Evolutionary conservation across 2,329 filamentous ascomycete species (phyloP), one percentile per base, ranked within the genome.

Genomic region (Apiospora hydei): DNA sequence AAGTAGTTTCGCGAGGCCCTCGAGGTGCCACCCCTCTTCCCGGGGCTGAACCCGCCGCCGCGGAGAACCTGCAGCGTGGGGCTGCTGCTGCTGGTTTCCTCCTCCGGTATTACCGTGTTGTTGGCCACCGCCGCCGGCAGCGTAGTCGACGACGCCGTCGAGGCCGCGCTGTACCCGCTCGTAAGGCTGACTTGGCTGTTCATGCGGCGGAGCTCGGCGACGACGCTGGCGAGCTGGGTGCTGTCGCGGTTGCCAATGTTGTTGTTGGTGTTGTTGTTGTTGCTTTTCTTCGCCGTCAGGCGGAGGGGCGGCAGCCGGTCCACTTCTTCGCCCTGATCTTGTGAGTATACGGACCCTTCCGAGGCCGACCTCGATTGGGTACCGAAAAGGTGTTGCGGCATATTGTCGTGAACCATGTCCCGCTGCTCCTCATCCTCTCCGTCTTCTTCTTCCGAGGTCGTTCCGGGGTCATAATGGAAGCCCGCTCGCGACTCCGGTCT

Each of bases 121-220:
- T 30, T 30, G 26, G 26, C 26, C 26, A 41, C 7, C 43, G 43
- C 11, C 43, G 30, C 11, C 21, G 18, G 34, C 57, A 64, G 34
- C 34, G 57, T 64, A 2, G 4, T 41, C 18, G 34, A 64, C 34
- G 57, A 64, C 34, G 57, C 34, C 34, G 57, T 64, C 8, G 57
- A 64, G 10, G 57, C 21, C 21, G 10, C 78, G 80, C 85, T 87
- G 71, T 83, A 81, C 2, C 83, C 81, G 76, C 84, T 87, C 64
- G 85, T 75, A 16, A 83, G 81, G 76, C 84, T 87, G 66, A 88
- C 76, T 70, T 85, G 80, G 78, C 86, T 89, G 80, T 90, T 89
- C 87, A 89, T 90, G 69, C 88, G 83, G 13, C 88, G 84, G 71
- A 90, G 84, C 78, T 88, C 85, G 24, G 84, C 83, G 43, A 89